Base-by-base conservation (phyloP, 1,139 yeast genomes). In the Debaryomyces singareniensis region DNA sequence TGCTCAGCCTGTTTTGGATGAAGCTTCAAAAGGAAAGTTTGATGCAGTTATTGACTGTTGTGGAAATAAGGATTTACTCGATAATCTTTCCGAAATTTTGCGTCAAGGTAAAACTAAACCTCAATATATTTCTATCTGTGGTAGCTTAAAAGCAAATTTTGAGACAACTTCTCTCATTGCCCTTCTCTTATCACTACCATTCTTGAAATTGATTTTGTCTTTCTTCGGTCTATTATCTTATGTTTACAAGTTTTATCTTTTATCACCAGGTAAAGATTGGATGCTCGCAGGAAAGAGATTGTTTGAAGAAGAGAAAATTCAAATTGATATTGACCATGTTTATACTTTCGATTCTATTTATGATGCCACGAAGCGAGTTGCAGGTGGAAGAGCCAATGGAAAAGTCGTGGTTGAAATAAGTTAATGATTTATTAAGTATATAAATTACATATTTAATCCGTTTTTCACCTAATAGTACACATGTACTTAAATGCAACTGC, bases 321-420 rank as follows among this genome's bases (percentile, higher is more conserved):
- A 54, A 26, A 58, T 75, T 9, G 49, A 58, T 5, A 58, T 82
- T 28, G 91, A 81, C 49, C 60, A 76, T 9, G 68, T 68, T 14
- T 66, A 59, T 40, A 49, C 62, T 4, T 64, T 79, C 43, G 67
- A 59, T 3, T 67, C 78, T 11, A 71, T 55, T 40, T 46, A 67
- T 28, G 47, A 57, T 4, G 91, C 85, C 0, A 45, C 69, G 31
- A 68, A 68, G 5, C 59, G 54, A 36, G 49, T 79, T 23, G 51
- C 49, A 11, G 50, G 62, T 11, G 71, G 72, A 33, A 61, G 53
- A 30, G 77, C 80, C 3, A 65, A 62, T 35, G 94, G 94, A 24
- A 83, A 83, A 48, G 62, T 82, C 24, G 67, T 82, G 5, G 38
- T 74, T 20, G 47, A 50, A 37, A 43, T 60, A 15, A 12, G 7